phyloP scores from a whole-genome alignment of 257 asterid genomes.

The Ocimum tenuiflorum region DNA sequence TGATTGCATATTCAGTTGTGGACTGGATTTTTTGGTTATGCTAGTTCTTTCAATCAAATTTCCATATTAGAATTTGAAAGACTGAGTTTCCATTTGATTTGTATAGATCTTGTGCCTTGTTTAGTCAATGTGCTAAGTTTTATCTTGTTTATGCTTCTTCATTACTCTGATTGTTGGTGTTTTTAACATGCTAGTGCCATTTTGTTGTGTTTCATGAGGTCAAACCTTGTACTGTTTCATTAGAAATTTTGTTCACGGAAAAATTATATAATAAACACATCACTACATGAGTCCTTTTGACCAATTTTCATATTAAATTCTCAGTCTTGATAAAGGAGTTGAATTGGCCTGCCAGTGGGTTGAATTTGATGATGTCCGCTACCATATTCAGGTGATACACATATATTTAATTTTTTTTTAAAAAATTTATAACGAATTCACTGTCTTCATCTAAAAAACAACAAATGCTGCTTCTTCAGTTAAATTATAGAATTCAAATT shows the following conservation, averaged over 20 bases:
- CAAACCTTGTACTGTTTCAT: not conserved
- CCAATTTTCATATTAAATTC: slow-evolving; percentile 6
- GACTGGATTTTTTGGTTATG: not conserved
- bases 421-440: too few relatives aligned
- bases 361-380: slow-evolving; percentile 88
- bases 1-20: not conserved
- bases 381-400: slow-evolving; percentile 75
- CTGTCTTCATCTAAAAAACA: not conserved
- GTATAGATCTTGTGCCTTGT: slow-evolving; percentile 1
- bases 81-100: not conserved
- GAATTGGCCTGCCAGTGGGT: slow-evolving; percentile 89
- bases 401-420: not conserved
- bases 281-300: not conserved
- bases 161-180: not conserved
- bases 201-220: not conserved
- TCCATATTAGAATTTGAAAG: not conserved
- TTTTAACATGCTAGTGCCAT: not conserved
- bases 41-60: not conserved
- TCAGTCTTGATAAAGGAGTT: slow-evolving; percentile 88
- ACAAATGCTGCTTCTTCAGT: not conserved
- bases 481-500: not conserved
- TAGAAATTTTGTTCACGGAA: not conserved
- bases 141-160: slow-evolving; percentile 10
- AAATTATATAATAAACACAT: not conserved
- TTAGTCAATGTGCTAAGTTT: not conserved